phyloP scores from a whole-genome alignment of 1,139 yeast genomes.

The Pichia sp. region DNA sequence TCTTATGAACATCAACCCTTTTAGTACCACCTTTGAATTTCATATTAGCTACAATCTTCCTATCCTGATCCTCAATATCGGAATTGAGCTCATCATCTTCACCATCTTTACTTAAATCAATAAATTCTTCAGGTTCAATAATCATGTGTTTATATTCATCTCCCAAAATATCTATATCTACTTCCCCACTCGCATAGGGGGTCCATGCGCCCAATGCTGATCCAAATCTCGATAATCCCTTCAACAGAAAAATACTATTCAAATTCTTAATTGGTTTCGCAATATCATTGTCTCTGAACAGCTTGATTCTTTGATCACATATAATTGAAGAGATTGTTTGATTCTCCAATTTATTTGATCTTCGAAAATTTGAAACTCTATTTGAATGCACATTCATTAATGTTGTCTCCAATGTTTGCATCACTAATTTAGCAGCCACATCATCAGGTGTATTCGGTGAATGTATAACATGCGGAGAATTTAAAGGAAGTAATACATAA shows the following conservation, averaged over 20 bases:
- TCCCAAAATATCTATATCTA: constrained; percentile 57
- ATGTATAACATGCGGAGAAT: constrained; percentile 63
- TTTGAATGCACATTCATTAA: constrained; percentile 33
- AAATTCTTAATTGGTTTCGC: constrained; percentile 44
- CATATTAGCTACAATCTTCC: constrained; percentile 40
- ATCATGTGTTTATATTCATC: constrained; percentile 26
- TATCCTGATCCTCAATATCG: constrained; percentile 7
- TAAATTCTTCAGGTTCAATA: constrained; percentile 19
- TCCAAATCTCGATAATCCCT: constrained; percentile 55
- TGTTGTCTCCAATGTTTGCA: constrained; percentile 52
- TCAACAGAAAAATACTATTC: constrained; percentile 46
- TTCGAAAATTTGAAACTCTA: constrained; percentile 28
- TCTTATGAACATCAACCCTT: constrained; percentile 28
- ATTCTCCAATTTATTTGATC: constrained; percentile 11
- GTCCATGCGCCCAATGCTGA: constrained; percentile 62
- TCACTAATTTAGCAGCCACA: constrained; percentile 42
- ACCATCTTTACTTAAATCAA: constrained; percentile 14
- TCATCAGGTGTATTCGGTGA: constrained; percentile 42
- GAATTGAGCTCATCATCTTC: constrained; percentile 1
- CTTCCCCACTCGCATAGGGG: constrained; percentile 57
- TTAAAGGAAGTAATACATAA: constrained; percentile 58
- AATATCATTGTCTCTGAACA: constrained; percentile 11
- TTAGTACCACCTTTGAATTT: constrained; percentile 48
- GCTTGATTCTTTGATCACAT: not conserved
- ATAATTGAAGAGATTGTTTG: constrained; percentile 1